A percentile compares a stretch with the other conserved stretches of the same genome.
Conservation (phyloP, 306 rosid species). For the Castanea mollissima region DNA sequence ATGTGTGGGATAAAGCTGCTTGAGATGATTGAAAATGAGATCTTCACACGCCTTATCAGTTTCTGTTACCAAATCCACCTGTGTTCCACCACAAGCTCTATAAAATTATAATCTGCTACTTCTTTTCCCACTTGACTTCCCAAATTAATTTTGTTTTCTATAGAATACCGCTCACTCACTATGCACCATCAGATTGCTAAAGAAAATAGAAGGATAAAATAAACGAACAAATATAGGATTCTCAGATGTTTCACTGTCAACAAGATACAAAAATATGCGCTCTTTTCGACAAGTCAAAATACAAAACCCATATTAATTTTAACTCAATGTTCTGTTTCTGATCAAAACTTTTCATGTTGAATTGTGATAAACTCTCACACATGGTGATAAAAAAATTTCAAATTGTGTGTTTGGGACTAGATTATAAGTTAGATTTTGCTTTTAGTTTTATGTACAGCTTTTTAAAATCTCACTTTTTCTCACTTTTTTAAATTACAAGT, state of each 20-base stretch:
- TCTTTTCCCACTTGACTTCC: not conserved
- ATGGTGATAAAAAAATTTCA: not conserved
- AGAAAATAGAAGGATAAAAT: not conserved
- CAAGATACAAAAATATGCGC: too few relatives aligned
- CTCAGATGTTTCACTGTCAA: not conserved
- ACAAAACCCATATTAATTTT: not conserved
- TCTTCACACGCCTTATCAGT: slow-evolving; percentile 98
- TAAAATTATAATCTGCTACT: not conserved
- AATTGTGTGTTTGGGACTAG: too few relatives aligned
- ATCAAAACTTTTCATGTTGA: not conserved
- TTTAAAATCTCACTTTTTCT: too few relatives aligned
- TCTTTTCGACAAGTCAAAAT: not conserved
- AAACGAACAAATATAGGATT: not conserved
- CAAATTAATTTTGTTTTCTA: not conserved
- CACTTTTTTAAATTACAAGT: too few relatives aligned
- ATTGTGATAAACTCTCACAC: not conserved
- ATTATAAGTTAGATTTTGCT: too few relatives aligned
- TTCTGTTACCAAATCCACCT: slow-evolving; percentile 99
- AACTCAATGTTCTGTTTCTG: not conserved
- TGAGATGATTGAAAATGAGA: slow-evolving; percentile 78
- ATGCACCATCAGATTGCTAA: not conserved
- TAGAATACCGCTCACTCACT: not conserved
- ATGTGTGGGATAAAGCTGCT: slow-evolving; percentile 74
- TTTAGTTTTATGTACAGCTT: too few relatives aligned
- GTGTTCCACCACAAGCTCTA: slow-evolving; percentile 26